Evolutionary conservation across 1,284 basidiomycete genomes (phyloP), one percentile per base, ranked within the genome.

Genomic region (Ceratobasidium sp.): DNA sequence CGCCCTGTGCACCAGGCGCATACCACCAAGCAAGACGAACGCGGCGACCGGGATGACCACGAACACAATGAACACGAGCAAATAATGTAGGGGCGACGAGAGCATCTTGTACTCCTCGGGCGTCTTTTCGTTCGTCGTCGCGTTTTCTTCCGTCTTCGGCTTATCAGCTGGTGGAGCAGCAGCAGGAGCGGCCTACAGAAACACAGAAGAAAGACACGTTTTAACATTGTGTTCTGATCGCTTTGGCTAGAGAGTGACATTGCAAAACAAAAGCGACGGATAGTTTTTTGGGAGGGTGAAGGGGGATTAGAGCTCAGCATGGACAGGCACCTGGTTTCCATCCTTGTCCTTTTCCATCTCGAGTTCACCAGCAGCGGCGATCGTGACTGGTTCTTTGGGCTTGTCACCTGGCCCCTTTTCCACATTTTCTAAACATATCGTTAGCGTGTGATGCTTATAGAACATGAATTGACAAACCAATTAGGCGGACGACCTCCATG

Each of bases 281-380:
- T 32, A 65, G 62, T 55, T 59, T 64, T 69, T 46, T 62, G 50
- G 70, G 61, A 71, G 55, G 46, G 48, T 57, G 58, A 21, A 65
- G 53, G 32, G 69, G 73, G 41, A 67, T 89, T 88, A 97, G 79
- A 97, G 93, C 88, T 97, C 95, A 87, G 87, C 89, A 79, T 89
- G 93, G 79, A 93, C 82, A 84, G 93, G 94, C 89, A 96, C 92
- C 92, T 96, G 85, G 76, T 92, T 90, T 79, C 89, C 92, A 71
- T 89, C 84, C 73, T 83, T 85, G 77, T 92, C 91, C 46, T 82
- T 80, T 72, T 83, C 84, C 48, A 94, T 80, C 46, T 83, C 82
- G 64, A 95, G 83, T 91, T 94, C 94, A 81, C 94, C 94, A 72
- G 89, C 89, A 77, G 91, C 89, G 48, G 80, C 88, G 77, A 98